phyloP scores from a whole-genome alignment of 192 early-diverging fungal genomes.

The Bifiguratus adelaidae region DNA sequence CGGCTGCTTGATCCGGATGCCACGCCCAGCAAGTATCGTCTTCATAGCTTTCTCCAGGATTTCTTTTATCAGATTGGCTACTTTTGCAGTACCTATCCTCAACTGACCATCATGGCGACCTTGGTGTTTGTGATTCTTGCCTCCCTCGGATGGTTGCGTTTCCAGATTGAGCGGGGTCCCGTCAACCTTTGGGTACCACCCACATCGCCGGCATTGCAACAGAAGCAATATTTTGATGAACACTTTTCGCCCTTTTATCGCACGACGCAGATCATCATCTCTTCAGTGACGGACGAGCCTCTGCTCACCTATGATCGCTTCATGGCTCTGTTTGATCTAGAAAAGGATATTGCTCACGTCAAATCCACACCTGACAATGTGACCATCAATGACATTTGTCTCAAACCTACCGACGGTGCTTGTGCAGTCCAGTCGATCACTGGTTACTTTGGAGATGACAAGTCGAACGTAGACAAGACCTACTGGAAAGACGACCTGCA shows the following conservation, averaged over 20 bases:
- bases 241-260: conserved; percentile 57
- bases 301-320: conserved; percentile 30
- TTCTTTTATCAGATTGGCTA: conserved; percentile 50
- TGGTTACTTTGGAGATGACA: conserved; percentile 49
- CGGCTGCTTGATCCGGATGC: conserved; percentile 30
- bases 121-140: conserved; percentile 31
- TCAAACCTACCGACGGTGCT: conserved; percentile 43
- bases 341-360: conserved; percentile 29
- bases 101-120: conserved; percentile 27
- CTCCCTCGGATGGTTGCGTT: conserved; percentile 42
- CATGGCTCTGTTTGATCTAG: conserved; percentile 32
- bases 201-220: conserved; percentile 30
- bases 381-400: conserved; percentile 42
- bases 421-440: conserved; percentile 55
- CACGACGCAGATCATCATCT: conserved; percentile 49
- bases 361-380: conserved; percentile 19
- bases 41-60: conserved; percentile 36
- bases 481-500: conserved; percentile 32
- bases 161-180: conserved; percentile 42
- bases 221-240: conserved; percentile 48
- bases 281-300: conserved; percentile 14
- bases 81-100: conserved; percentile 41
- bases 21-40: conserved; percentile 29
- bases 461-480: conserved; percentile 23
- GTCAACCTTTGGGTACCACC: conserved; percentile 52